Percentiles rank a stretch among this genome's conserved stretches.
Evolutionary conservation across 2,329 filamentous ascomycete genomes (phyloP).

Genomic region (Cladosporium oxysporum): DNA sequence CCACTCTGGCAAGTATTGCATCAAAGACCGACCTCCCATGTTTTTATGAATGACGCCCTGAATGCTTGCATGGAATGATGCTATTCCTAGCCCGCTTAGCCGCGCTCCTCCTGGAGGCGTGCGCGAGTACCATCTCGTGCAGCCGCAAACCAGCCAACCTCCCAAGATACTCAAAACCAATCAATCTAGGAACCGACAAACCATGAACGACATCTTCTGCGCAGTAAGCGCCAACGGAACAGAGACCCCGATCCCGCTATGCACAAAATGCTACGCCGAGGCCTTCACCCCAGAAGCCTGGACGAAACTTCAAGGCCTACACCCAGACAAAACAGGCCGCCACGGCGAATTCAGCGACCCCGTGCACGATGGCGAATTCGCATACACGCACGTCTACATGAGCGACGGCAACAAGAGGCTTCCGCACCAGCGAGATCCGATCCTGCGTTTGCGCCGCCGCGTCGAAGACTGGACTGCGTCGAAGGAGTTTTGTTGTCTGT

Average conservation of each 20-base stretch:
- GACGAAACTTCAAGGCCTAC: not conserved
- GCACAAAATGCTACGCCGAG: not conserved
- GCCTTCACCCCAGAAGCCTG: not conserved
- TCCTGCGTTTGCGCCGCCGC: not conserved
- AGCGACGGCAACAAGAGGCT: not conserved
- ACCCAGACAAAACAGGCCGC: not conserved
- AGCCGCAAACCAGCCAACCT: not conserved
- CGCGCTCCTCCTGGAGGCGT: not conserved
- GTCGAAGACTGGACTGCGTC: not conserved
- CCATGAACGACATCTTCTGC: not conserved
- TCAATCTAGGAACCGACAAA: not conserved
- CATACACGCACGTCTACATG: not conserved
- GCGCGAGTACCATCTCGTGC: not conserved
- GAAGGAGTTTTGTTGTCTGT: not conserved
- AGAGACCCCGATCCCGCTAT: not conserved
- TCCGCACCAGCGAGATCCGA: not conserved
- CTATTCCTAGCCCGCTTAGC: not conserved
- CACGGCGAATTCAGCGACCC: not conserved
- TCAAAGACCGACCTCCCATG: not conserved
- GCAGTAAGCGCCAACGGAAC: not conserved
- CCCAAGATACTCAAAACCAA: not conserved
- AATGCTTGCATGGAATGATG: not conserved
- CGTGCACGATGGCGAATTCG: not conserved
- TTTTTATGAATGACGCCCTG: not conserved
- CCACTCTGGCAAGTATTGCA: not conserved